Conservation (phyloP, 2,329 filamentous ascomycete genomes). For the Colletotrichum sp. region DNA sequence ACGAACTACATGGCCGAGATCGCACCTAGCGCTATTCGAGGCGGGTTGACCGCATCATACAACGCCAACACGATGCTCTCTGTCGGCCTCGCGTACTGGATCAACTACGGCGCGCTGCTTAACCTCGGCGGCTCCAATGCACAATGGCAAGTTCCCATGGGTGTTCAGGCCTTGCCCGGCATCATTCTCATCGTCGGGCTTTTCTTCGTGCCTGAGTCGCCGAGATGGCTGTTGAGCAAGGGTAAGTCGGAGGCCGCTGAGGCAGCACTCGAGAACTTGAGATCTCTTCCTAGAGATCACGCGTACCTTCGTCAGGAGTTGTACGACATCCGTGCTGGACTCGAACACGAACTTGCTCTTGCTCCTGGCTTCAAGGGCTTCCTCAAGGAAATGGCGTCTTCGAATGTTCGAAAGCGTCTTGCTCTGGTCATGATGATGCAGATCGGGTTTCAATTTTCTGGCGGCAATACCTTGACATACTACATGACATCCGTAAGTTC, state of each 20-base stretch:
- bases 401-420: not conserved
- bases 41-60: conserved; percentile 45
- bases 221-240: not conserved
- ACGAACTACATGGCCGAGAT: conserved; percentile 50
- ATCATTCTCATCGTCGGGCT: not conserved
- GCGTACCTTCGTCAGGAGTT: not conserved
- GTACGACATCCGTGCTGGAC: accelerated
- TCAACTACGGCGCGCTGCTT: conserved; percentile 47
- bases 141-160: conserved; percentile 50
- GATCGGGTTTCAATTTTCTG: not conserved
- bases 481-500: not conserved
- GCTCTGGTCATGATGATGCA: not conserved
- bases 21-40: conserved; percentile 49
- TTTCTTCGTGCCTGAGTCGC: conserved; percentile 1
- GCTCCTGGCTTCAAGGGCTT: not conserved
- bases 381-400: not conserved
- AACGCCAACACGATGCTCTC: conserved; percentile 49
- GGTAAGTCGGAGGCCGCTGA: not conserved
- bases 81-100: conserved; percentile 45
- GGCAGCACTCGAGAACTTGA: not conserved
- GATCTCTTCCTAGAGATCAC: not conserved
- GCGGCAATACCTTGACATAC: not conserved
- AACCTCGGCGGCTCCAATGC: conserved; percentile 39
- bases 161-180: not conserved
- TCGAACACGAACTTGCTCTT: not conserved